Percentiles rank a stretch among this genome's conserved stretches.
These are phyloP conservation scores for Epichloe glyceriae DNA, from an alignment of 2,329 filamentous ascomycete genomes.

Conservation along the genomic window DNA sequence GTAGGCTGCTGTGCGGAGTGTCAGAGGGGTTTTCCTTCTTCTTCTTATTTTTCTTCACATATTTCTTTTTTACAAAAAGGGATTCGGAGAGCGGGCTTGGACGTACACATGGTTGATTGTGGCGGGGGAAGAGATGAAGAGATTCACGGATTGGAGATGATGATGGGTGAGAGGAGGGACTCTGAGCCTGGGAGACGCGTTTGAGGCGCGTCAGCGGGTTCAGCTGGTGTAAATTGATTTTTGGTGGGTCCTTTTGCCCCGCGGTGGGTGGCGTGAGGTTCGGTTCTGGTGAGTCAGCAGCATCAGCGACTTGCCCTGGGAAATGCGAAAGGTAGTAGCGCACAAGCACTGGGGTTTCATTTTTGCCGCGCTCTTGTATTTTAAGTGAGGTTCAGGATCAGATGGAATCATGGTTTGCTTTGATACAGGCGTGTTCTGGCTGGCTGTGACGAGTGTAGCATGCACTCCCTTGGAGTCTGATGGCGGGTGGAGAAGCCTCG, in stretches of 20 bases:
- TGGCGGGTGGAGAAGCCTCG: too few relatives aligned
- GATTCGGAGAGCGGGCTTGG: neutral
- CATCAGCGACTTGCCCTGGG: too few relatives aligned
- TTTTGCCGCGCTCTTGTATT: too few relatives aligned
- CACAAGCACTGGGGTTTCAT: too few relatives aligned
- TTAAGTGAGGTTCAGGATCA: too few relatives aligned
- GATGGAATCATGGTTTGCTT: too few relatives aligned
- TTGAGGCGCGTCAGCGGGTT: slow-evolving; percentile 4
- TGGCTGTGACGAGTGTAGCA: too few relatives aligned
- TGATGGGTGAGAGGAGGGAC: neutral
- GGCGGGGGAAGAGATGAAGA: slow-evolving; percentile 1
- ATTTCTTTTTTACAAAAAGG: neutral
- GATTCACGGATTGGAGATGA: slow-evolving; percentile 2
- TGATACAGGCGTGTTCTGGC: too few relatives aligned
- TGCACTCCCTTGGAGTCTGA: too few relatives aligned
- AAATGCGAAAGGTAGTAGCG: too few relatives aligned
- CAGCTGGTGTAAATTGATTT: slow-evolving; percentile 7
- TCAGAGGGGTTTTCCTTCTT: neutral
- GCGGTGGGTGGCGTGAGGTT: too few relatives aligned
- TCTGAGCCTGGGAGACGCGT: slow-evolving; percentile 6
- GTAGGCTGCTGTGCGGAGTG: slow-evolving; percentile 31
- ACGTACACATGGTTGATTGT: slow-evolving; percentile 22
- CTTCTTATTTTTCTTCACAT: too few relatives aligned
- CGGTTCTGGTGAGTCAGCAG: neutral
- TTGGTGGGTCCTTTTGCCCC: neutral